Percentiles rank a stretch among this genome's conserved stretches.
Conservation (phyloP, 768 basidiomycete species). For the Cystobasidium onofrii region DNA sequence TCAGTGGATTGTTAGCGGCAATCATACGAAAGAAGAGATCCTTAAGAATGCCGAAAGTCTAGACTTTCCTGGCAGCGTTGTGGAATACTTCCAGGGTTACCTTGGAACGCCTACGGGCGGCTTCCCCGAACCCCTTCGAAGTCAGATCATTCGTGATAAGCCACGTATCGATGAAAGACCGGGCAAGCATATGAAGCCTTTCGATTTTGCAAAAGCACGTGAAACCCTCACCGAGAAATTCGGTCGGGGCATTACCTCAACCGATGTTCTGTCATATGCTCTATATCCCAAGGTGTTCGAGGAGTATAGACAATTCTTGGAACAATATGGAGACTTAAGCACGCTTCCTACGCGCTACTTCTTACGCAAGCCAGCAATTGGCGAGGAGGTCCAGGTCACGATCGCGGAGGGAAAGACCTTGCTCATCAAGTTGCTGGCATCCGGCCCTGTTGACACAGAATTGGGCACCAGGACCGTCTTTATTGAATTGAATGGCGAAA, state of each 20-base stretch:
- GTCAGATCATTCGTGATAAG: conserved; percentile 84
- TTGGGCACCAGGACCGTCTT: conserved; percentile 91
- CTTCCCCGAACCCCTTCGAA: conserved; percentile 93
- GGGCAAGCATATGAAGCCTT: conserved; percentile 71
- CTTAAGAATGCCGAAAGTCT: conserved; percentile 74
- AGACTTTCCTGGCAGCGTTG: conserved; percentile 68
- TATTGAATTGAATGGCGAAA: conserved; percentile 68
- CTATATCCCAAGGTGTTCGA: conserved; percentile 91
- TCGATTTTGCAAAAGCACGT: conserved; percentile 91
- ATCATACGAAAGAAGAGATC: conserved; percentile 76
- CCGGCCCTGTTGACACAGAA: conserved; percentile 84
- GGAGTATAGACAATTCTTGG: conserved; percentile 77
- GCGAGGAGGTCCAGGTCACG: conserved; percentile 65
- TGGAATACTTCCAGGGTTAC: conserved; percentile 98
- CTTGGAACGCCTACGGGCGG: conserved; percentile 96
- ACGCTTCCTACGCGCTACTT: conserved; percentile 95
- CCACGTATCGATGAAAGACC: conserved; percentile 88
- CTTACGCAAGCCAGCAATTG: conserved; percentile 78
- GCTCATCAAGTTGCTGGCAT: conserved; percentile 89
- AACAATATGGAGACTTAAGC: conserved; percentile 65
- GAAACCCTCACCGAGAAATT: conserved; percentile 74
- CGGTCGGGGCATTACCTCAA: conserved; percentile 86
- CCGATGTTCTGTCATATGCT: conserved; percentile 86
- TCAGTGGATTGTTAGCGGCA: conserved; percentile 72
- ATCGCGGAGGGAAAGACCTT: conserved; percentile 87